These are phyloP conservation scores for Gymnopus androsaceus DNA, from an alignment of 1,284 basidiomycete species.

Conservation along the genomic window DNA sequence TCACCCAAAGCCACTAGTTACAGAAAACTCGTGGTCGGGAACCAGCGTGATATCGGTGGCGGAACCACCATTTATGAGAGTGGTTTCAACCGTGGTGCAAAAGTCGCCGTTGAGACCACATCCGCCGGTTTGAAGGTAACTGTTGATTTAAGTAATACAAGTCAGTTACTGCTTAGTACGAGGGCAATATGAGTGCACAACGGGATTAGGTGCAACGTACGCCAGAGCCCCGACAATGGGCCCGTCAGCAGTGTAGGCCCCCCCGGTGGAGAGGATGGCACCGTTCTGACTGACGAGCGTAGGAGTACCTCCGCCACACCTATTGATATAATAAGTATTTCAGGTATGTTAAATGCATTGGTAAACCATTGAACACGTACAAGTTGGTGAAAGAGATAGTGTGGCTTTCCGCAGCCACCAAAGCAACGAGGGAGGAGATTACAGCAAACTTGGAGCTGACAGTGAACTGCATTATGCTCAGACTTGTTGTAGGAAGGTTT, in stretches of 20 bases:
- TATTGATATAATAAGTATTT: too few relatives aligned
- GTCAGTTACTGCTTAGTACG: too few relatives aligned
- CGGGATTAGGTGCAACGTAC: background rate
- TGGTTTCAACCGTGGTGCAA: background rate
- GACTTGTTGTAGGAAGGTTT: too few relatives aligned
- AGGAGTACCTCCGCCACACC: too few relatives aligned
- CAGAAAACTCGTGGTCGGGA: background rate
- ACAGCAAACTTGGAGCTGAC: conserved; percentile 4
- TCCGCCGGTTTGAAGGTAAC: too few relatives aligned
- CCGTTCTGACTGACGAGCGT: conserved; percentile 7
- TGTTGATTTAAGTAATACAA: background rate
- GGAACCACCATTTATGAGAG: background rate
- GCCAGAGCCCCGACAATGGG: conserved; percentile 1
- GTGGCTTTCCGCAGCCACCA: conserved; percentile 27
- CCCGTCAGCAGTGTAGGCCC: background rate
- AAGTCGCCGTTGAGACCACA: background rate
- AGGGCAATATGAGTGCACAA: background rate
- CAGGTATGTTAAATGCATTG: too few relatives aligned
- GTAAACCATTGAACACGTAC: conserved; percentile 13
- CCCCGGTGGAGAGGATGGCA: conserved; percentile 4
- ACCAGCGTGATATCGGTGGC: background rate
- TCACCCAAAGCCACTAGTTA: background rate
- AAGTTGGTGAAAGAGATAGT: conserved; percentile 30
- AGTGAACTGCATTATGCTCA: too few relatives aligned
- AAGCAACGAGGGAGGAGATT: conserved; percentile 5